Evolutionary conservation across 106 monocot genomes (phyloP), one percentile per base, ranked within the genome.

Genomic region (Chionographis japonica): DNA sequence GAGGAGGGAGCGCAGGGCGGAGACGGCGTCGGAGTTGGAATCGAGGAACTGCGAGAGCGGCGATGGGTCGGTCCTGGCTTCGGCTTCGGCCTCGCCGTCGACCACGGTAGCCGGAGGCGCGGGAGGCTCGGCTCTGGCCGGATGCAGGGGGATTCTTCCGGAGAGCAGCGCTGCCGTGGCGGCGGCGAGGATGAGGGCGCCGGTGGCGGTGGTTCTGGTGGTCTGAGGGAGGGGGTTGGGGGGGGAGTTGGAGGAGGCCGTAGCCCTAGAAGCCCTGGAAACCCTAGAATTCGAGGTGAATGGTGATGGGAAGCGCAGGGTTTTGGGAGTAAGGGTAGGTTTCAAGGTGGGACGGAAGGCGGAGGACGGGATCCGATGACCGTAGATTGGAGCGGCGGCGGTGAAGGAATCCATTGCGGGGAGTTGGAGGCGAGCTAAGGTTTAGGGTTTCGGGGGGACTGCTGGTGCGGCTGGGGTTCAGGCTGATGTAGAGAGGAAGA

Each of bases 1-100:
- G 37, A 83, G 74, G 19, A 80, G 67, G 51, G 84, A 52, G 39
- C 80, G 69, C 66, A 82, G 75, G 11, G 93, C 65, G 59, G 40
- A 58, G 68, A 79, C 49, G 13, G 77, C 72, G 5, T 77, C 79
- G 40, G 81, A 52, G 62, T 65, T 83, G 60, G 61, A 64, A 6
- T 75, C 70, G 43, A 78, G 61, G 42, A 79, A 60, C 27, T 68
- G 61, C 54, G 83, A 78, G 37, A 83, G 70, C 3, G 49, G 59
- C 8, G 77, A 59, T 8, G 76, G n/a, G 17, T 67, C 54, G 54
- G 66, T 39, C 35, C 50, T 27, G 2, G 65, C 27, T 20, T 72
- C 67, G 19, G 55, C 12, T 40, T 43, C 54, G 15, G 62, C 4
- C 14, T 49, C 18, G n/a, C 17, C 40, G 12, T 64, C 66, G 46